Percentiles rank a stretch among this genome's conserved stretches.
Evolutionary conservation across 2,329 filamentous ascomycete genomes (phyloP).

Genomic region (Colletotrichum tropicicola): DNA sequence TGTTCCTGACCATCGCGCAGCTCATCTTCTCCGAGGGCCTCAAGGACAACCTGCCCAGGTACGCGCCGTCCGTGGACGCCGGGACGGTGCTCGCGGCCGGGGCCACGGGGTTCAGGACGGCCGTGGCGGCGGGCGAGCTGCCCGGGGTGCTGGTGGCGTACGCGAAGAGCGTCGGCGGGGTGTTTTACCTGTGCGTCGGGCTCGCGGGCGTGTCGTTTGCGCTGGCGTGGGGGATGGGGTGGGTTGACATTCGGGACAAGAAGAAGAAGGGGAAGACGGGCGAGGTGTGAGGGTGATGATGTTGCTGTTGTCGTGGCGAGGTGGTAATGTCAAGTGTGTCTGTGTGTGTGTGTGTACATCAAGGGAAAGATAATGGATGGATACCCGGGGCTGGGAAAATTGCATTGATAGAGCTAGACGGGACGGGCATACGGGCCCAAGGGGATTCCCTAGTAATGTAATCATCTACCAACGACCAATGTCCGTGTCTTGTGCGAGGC

Average conservation of each 20-base stretch:
- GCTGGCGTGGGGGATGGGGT: conserved; percentile 54
- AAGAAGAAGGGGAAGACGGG: conserved; percentile 32
- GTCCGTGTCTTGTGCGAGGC: too few species aligned
- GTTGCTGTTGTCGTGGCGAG: too few species aligned
- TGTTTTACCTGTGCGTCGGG: conserved; percentile 42
- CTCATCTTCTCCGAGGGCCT: conserved; percentile 24
- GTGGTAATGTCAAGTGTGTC: too few species aligned
- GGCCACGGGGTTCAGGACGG: conserved; percentile 46
- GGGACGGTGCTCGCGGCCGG: conserved; percentile 50
- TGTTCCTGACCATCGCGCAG: conserved; percentile 50
- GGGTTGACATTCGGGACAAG: conserved; percentile 54
- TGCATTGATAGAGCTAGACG: too few species aligned
- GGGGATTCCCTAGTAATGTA: too few species aligned
- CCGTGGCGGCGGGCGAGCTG: conserved; percentile 42
- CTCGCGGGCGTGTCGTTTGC: conserved; percentile 42
- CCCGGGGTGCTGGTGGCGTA: conserved; percentile 50
- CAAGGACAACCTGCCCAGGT: neutral
- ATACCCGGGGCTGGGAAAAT: too few species aligned
- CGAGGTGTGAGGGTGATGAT: neutral
- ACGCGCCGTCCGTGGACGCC: conserved; percentile 42
- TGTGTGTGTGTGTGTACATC: too few species aligned
- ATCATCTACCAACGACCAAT: too few species aligned
- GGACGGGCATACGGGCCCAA: too few species aligned
- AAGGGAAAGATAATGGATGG: too few species aligned
- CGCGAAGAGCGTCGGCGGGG: conserved; percentile 40